Evolutionary conservation across 2,329 filamentous ascomycete species (phyloP).

Genomic region (Sporothrix euskadiensis): DNA sequence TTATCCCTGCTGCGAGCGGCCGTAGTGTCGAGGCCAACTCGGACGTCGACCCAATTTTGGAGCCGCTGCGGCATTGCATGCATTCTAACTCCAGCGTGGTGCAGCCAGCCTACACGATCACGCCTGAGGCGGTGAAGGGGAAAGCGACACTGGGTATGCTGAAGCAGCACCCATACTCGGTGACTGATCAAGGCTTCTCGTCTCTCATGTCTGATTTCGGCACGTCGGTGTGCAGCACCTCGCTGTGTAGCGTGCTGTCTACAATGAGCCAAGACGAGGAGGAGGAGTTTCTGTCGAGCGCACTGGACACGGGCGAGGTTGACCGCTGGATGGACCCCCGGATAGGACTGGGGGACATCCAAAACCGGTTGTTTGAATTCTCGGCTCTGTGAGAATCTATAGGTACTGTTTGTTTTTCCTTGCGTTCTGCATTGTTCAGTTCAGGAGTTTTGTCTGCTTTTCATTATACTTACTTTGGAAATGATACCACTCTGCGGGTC

Average conservation of each 20-base stretch:
- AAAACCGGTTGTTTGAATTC: slow-evolving; percentile 19
- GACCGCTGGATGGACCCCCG: slow-evolving; percentile 24
- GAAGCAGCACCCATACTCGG: background rate
- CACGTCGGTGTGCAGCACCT: background rate
- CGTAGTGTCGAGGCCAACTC: background rate
- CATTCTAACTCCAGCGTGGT: background rate
- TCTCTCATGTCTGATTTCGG: background rate
- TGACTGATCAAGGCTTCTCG: slow-evolving; percentile 13
- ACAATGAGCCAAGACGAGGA: background rate
- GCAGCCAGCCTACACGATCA: background rate
- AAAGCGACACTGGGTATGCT: background rate
- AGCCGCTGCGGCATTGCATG: slow-evolving; percentile 24
- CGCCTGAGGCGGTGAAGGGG: background rate
- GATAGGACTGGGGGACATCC: slow-evolving; percentile 17
- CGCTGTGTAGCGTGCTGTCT: background rate
- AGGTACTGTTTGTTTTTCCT: background rate
- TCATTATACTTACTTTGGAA: background rate
- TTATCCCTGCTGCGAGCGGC: slow-evolving; percentile 19
- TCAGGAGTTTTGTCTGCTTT: background rate
- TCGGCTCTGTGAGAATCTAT: background rate
- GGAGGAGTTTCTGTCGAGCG: slow-evolving; percentile 8
- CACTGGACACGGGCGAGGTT: slow-evolving; percentile 9
- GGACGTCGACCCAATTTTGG: slow-evolving; percentile 16
- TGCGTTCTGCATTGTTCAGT: background rate
- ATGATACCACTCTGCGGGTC: slow-evolving; percentile 11